These are phyloP conservation scores for Eucalyptus guilfoylei DNA, from an alignment of 345 rosid species.

Conservation along the genomic window DNA sequence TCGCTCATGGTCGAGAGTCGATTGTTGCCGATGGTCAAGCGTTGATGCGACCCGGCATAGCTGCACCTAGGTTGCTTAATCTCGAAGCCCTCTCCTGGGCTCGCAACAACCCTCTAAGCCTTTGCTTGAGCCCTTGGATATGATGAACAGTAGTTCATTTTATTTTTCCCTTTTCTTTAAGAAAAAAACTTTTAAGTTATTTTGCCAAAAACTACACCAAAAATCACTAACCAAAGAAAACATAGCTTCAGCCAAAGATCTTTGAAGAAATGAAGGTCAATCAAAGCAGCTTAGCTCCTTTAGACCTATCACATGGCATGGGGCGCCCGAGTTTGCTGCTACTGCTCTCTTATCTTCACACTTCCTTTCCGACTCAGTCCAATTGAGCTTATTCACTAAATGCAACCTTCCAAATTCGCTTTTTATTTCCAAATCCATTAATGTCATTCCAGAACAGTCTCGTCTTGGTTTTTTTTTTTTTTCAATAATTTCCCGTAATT, in stretches of 20 bases:
- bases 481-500: too few species aligned
- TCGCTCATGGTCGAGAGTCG: too few species aligned
- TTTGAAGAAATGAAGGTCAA: neutral
- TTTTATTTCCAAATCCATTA: too few species aligned
- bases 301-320: neutral
- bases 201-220: neutral
- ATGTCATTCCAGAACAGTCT: too few species aligned
- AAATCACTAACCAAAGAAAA: neutral
- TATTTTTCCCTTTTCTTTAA: neutral
- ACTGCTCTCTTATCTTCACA: neutral
- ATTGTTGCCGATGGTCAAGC: too few species aligned
- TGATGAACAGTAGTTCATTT: accelerated
- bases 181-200: neutral
- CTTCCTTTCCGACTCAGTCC: neutral
- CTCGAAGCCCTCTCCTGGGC: neutral
- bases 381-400: too few species aligned
- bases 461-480: accelerated
- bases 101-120: accelerated
- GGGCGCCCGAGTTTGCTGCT: neutral
- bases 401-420: too few species aligned
- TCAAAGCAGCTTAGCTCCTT: neutral
- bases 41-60: accelerated
- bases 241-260: neutral
- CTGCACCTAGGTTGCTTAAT: neutral
- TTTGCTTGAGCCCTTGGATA: neutral